Percentiles rank a stretch among this genome's conserved stretches.
Evolutionary conservation across 257 asterid species (phyloP).

Genomic region (Apocynum venetum): DNA sequence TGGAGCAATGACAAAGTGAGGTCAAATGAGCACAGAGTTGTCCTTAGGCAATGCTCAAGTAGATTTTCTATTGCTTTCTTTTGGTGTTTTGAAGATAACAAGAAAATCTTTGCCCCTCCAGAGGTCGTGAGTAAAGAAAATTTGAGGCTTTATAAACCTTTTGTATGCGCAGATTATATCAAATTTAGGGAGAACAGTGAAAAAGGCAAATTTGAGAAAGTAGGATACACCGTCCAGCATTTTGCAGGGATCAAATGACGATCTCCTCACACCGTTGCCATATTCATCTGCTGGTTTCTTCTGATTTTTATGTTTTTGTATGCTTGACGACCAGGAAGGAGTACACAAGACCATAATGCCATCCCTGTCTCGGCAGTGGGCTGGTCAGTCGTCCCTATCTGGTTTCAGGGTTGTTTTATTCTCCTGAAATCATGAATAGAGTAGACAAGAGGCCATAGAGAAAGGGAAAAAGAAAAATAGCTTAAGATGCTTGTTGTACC

Average conservation of each 20-base stretch:
- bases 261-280: background rate
- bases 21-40: slow-evolving; percentile 60
- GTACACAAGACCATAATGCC: background rate
- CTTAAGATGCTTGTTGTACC: too few relatives aligned
- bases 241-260: slow-evolving; percentile 46
- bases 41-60: slow-evolving; percentile 26
- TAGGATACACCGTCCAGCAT: slow-evolving; percentile 50
- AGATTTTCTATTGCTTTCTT: slow-evolving; percentile 63
- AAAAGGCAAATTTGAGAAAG: slow-evolving; percentile 58
- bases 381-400: background rate
- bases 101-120: slow-evolving; percentile 38
- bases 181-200: slow-evolving; percentile 53
- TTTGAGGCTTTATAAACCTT: slow-evolving; percentile 48
- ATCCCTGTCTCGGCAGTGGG: background rate
- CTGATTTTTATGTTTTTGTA: background rate
- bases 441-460: background rate
- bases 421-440: background rate
- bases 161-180: slow-evolving; percentile 47
- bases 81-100: slow-evolving; percentile 58
- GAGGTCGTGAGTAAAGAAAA: slow-evolving; percentile 43
- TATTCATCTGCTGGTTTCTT: background rate
- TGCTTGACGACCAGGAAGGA: background rate
- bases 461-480: background rate
- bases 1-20: slow-evolving; percentile 56
- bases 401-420: background rate